Evolutionary conservation across 164 flowering plant genomes (phyloP).

Genomic region (Cinnamomum chago): DNA sequence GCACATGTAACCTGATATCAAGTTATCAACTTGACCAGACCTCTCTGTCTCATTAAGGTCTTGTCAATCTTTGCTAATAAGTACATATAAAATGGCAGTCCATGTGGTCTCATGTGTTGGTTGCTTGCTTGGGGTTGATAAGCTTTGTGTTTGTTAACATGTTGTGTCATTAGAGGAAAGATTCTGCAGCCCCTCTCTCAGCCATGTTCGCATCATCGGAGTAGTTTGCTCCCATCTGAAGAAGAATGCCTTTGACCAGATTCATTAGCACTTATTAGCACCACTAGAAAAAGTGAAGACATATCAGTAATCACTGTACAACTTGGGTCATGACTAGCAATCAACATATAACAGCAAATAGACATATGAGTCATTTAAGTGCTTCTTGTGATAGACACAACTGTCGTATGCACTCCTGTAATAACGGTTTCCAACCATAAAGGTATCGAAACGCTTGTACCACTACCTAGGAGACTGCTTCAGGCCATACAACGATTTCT

Average conservation of each 20-base stretch:
- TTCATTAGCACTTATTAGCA: neutral
- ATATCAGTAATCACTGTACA: too few species aligned
- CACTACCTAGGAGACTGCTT: too few species aligned
- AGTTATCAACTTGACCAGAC: neutral
- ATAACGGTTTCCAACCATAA: too few species aligned
- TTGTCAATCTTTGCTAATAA: neutral
- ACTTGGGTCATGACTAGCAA: too few species aligned
- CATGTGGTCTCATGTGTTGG: conserved; percentile 57
- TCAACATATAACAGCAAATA: too few species aligned
- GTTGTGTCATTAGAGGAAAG: conserved; percentile 2
- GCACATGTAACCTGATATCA: neutral
- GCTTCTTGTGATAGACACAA: too few species aligned
- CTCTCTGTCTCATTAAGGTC: conserved; percentile 1
- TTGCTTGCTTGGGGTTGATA: conserved; percentile 20
- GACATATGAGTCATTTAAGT: too few species aligned
- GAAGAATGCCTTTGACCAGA: neutral
- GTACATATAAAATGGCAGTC: conserved; percentile 7
- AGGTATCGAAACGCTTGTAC: too few species aligned
- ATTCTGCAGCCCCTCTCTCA: neutral
- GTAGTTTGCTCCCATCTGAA: neutral
- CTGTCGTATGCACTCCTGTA: too few species aligned
- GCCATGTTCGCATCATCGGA: neutral
- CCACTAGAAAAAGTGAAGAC: too few species aligned
- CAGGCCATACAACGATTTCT: too few species aligned
- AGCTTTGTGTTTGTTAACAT: conserved; percentile 10